Base-by-base conservation (phyloP, 768 basidiomycete species). In the Boletus rufocinnamomeus region DNA sequence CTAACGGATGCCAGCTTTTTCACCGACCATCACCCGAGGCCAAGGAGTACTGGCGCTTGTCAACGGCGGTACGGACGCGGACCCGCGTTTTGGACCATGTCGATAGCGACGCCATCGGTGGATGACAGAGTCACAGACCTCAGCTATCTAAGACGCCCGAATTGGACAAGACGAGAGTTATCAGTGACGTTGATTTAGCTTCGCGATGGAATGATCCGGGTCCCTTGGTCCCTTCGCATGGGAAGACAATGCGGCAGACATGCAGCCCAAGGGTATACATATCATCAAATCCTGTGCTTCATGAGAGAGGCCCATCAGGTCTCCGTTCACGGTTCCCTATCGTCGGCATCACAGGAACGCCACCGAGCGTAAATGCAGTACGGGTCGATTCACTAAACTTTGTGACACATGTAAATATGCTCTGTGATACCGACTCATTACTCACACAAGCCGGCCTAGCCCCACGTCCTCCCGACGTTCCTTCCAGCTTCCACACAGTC, bases 401-500 rank as follows among this genome's bases (percentile, higher is more conserved):
- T 52, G 57, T 17, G 25, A 48, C 6, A 32, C 30, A 57, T 47
- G 63, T 61, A 57, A 70, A 65, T 55, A 56, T 45, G 46, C 28
- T 34, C 21, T 30, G 37, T 17, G 55, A 63, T 41, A 37, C 50
- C 34, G 50, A 44, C 46, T 40, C 27, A 19, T 57, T 44, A 66
- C 63, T 61, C 59, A 67, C 65, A 51, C 49, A 56, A 45, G 25
- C 49, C 47, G 32, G 27, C 19, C 49, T 74, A 72, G 52, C 53
- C 50, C 82, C 82, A 84, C 30, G 54, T 60, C 38, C 53, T 67
- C 43, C 83, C 85, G 52, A 76, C 87, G 23, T 72, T 76, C 69
- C 86, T 83, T 16, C 89, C 94, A 6, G 84, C 84, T 64, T 86
- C 84, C 13, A 95, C 80, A 70, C 93, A 95, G 66, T 96, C 94